phyloP scores from a whole-genome alignment of 306 rosid species.

The Psophocarpus tetragonolobus region DNA sequence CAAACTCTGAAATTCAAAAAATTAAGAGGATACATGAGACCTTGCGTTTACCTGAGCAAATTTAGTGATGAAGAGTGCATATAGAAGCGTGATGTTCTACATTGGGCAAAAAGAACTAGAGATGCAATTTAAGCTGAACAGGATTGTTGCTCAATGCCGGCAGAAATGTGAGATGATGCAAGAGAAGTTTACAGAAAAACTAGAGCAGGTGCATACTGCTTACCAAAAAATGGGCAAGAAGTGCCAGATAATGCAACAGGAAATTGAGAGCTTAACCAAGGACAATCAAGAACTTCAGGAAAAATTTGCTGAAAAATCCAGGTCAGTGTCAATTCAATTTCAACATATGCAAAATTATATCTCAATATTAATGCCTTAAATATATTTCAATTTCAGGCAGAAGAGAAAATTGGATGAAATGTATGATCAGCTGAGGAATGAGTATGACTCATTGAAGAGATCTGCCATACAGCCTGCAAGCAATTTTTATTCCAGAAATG shows the following conservation, averaged over 20 bases:
- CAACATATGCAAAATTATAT: slow-evolving; percentile 22
- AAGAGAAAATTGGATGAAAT: slow-evolving; percentile 99
- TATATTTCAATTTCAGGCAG: slow-evolving; percentile 62
- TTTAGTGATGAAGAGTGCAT: slow-evolving; percentile 88
- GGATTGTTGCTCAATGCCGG: slow-evolving; percentile 76
- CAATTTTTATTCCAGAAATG: slow-evolving; percentile 88
- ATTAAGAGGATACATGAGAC: slow-evolving; percentile 16
- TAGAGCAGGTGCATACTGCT: slow-evolving; percentile 87
- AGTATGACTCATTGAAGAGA: slow-evolving; percentile 75
- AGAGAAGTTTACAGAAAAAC: slow-evolving; percentile 86
- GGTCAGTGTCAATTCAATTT: slow-evolving; percentile 48
- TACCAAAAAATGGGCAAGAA: slow-evolving; percentile 90
- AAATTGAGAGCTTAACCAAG: slow-evolving; percentile 83
- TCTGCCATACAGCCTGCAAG: slow-evolving; percentile 81
- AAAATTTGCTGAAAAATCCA: slow-evolving; percentile 91
- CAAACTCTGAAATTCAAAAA: slow-evolving; percentile 1
- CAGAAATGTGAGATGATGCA: slow-evolving; percentile 96
- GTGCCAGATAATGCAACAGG: slow-evolving; percentile 93
- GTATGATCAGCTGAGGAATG: slow-evolving; percentile 94
- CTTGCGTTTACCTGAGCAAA: slow-evolving; percentile 50
- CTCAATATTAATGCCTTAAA: slow-evolving; percentile 16
- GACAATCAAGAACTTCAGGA: slow-evolving; percentile 99
- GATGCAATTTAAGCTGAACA: slow-evolving; percentile 89
- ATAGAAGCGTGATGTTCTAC: slow-evolving; percentile 93
- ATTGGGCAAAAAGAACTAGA: slow-evolving; percentile 93